Conservation (phyloP, 2,329 filamentous ascomycete genomes). For the Tolypocladium sp. region DNA sequence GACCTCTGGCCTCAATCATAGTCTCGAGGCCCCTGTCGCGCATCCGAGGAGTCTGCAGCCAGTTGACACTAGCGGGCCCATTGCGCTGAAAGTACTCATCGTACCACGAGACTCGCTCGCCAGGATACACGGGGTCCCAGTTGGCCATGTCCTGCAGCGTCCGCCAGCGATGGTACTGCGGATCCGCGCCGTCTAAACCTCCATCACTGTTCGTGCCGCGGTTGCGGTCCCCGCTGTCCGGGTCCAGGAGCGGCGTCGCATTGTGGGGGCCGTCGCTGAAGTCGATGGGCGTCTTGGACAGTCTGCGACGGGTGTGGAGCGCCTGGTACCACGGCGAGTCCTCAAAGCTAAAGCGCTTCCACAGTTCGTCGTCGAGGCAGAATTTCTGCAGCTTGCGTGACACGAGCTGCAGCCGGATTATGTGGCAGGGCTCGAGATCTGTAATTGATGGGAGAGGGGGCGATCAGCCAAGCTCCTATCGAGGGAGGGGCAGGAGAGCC, state of each 20-base stretch:
- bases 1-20: conserved; percentile 59
- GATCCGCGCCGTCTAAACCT: background rate
- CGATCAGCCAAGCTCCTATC: background rate
- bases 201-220: background rate
- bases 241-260: background rate
- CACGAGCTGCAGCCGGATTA: conserved; percentile 60
- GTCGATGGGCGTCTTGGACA: conserved; percentile 19
- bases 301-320: conserved; percentile 34
- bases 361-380: conserved; percentile 65
- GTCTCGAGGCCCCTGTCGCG: conserved; percentile 31
- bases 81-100: conserved; percentile 80
- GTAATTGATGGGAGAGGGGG: background rate
- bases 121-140: conserved; percentile 72
- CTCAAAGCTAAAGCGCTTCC: conserved; percentile 67
- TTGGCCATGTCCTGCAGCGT: conserved; percentile 54
- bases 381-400: conserved; percentile 57
- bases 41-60: conserved; percentile 58
- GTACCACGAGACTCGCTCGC: conserved; percentile 74
- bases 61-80: conserved; percentile 63
- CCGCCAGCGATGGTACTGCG: conserved; percentile 8
- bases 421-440: conserved; percentile 26
- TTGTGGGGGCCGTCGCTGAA: conserved; percentile 9
- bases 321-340: conserved; percentile 56
- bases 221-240: background rate
- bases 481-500: background rate